phyloP scores from a whole-genome alignment of 495 filamentous ascomycete genomes.

The Hapsidospora chrysogenum region DNA sequence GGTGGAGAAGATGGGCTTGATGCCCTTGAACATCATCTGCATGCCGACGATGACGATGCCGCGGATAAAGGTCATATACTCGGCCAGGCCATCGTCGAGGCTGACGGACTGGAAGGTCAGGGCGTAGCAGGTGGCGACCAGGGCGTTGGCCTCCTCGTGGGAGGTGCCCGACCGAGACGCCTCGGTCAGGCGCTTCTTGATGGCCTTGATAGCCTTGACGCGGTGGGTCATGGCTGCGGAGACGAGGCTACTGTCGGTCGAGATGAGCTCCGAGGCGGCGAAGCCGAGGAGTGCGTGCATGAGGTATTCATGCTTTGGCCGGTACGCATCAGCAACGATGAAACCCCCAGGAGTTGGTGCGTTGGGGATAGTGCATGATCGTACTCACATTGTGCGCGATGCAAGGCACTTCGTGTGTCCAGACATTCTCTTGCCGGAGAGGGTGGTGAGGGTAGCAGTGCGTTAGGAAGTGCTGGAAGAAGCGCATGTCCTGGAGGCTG shows the following conservation, averaged over 20 bases:
- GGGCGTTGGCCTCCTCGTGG: conserved; percentile 27
- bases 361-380: background rate
- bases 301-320: conserved; percentile 27
- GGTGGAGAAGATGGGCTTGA: conserved; percentile 30
- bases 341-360: background rate
- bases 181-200: conserved; percentile 27
- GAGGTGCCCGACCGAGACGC: conserved; percentile 12
- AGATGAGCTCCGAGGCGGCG: conserved; percentile 34
- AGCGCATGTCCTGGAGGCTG: conserved; percentile 39
- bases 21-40: conserved; percentile 25
- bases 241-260: conserved; percentile 11
- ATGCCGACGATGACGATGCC: conserved; percentile 37
- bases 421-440: conserved; percentile 36
- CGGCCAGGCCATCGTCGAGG: conserved; percentile 40
- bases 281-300: conserved; percentile 45
- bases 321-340: conserved; percentile 4
- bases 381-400: conserved; percentile 35
- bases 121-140: conserved; percentile 41
- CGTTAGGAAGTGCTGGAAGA: conserved; percentile 46
- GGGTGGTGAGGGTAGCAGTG: conserved; percentile 42
- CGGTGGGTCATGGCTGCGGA: conserved; percentile 34
- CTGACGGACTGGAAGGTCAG: conserved; percentile 42
- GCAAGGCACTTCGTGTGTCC: conserved; percentile 40
- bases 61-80: conserved; percentile 46
- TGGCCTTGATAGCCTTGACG: conserved; percentile 35